Percentiles rank a stretch among this genome's conserved stretches.
phyloP scores from a whole-genome alignment of 305 asterid species.

The Solanum chacoense region DNA sequence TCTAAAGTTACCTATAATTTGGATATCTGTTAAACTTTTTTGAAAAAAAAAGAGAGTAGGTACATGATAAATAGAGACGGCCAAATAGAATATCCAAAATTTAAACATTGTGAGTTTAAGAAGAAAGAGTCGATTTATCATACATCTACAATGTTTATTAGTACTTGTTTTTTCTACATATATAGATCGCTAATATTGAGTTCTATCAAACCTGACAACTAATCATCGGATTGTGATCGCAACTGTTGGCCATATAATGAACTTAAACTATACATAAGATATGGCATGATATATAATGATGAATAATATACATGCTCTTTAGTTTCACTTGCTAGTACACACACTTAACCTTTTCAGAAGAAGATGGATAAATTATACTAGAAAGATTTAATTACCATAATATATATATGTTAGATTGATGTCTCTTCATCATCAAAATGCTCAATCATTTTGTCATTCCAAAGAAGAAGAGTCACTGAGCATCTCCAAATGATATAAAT shows the following conservation, averaged over 20 bases:
- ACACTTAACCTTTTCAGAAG: not conserved
- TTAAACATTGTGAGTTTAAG: not conserved
- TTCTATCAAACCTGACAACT: not conserved
- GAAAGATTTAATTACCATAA: not conserved
- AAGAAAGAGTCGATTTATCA: not conserved
- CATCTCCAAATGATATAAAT: conserved; percentile 74
- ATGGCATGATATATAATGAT: not conserved
- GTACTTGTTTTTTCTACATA: not conserved
- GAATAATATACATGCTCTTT: not conserved
- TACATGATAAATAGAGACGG: not conserved
- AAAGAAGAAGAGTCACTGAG: conserved; percentile 41
- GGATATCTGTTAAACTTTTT: not conserved
- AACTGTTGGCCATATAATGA: not conserved
- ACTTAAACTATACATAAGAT: not conserved
- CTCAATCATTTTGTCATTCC: conserved; percentile 19
- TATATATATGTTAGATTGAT: not conserved
- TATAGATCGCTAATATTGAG: not conserved
- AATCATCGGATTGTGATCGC: not conserved
- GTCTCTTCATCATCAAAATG: not conserved
- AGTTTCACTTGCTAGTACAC: not conserved
- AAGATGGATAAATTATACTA: not conserved
- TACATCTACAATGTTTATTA: not conserved
- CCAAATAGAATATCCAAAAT: not conserved
- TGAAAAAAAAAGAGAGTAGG: not conserved
- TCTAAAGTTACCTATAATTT: not conserved